Base-by-base conservation (phyloP, 73 alveolate genomes). In the Effrenium voratum region DNA sequence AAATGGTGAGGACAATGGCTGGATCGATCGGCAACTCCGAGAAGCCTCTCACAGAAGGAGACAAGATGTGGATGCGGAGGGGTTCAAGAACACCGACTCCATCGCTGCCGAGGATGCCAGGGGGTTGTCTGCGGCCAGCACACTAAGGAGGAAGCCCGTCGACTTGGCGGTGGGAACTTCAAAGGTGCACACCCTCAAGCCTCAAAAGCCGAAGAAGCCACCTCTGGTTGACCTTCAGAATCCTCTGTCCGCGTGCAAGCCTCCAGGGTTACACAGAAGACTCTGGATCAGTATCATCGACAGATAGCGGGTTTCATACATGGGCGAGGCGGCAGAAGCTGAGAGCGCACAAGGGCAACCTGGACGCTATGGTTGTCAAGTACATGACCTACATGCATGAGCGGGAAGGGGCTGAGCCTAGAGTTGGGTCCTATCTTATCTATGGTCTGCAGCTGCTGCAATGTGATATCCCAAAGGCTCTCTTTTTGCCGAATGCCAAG, bases 41-140 rank as follows among this genome's bases (percentile, higher is more conserved):
- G 49, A 26, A 10, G 57, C 34, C 49, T 26, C 38, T 32, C 32
- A 15, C 40, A 16, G 15, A 10, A 32, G 3, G 10, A 32, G 45
- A n/a, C 2, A 10, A 36, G 60, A 38, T 24, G 49, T 10, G 60
- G 60, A 10, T 12, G 41, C 59, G 52, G 12, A 72, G 50, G 60
- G 59, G 49, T 36, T 41, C 87, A 38, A 22, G 43, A 26, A n/a
- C 34, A 41, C 3, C 40, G 1, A 22, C 36, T 40, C 41, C 45
- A 30, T 15, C 72, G 6, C 30, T 26, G 5, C 49, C 44, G 52
- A 19, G 0, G 46, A 1, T 19, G 6, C 32, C 41, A 5, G 36
- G 49, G 30, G 50, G 72, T 46, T 46, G 72, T 80, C 73, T 80
- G 44, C 46, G 91, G 91, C 45, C 91, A 80, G 32, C 46, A 46